A percentile compares a stretch with the other conserved stretches of the same genome.
Conservation (phyloP, 805 yeast genomes). For the Pichia deserticola region DNA sequence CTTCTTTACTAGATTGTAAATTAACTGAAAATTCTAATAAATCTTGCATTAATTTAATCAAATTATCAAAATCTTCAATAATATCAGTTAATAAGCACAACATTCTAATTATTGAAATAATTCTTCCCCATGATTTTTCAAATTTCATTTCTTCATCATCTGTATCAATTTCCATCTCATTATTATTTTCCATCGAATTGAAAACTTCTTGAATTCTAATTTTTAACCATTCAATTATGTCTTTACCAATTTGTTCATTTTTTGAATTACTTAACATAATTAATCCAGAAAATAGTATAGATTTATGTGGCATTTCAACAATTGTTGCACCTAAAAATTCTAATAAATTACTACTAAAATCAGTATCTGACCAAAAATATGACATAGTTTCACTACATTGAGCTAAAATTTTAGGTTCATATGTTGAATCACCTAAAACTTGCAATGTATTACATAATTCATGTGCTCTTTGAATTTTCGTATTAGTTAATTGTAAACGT, state of each 20-base stretch:
- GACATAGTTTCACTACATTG: constrained; percentile 45
- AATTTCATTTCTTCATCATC: constrained; percentile 8
- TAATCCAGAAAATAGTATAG: constrained; percentile 61
- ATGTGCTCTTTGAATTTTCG: constrained; percentile 32
- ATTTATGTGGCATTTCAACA: constrained; percentile 87
- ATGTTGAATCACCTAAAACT: constrained; percentile 45
- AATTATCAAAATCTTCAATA: constrained; percentile 34
- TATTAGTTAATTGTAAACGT: constrained; percentile 6
- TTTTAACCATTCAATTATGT: constrained; percentile 62
- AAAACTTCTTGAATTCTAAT: constrained; percentile 52
- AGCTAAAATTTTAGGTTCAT: constrained; percentile 33
- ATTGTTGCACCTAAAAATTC: constrained; percentile 61
- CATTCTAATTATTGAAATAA: constrained; percentile 67
- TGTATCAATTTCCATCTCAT: background rate
- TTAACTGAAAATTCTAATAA: constrained; percentile 50
- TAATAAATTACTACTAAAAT: constrained; percentile 51
- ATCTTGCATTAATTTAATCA: constrained; percentile 39
- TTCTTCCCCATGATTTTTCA: constrained; percentile 44
- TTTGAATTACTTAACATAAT: constrained; percentile 58
- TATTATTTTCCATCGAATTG: constrained; percentile 9
- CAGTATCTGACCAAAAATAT: constrained; percentile 43
- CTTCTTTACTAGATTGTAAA: constrained; percentile 36
- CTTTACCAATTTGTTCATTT: constrained; percentile 58
- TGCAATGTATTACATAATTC: constrained; percentile 38
- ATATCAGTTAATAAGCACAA: constrained; percentile 61